Percentiles rank a stretch among this genome's conserved stretches.
Evolutionary conservation across 2,329 filamentous ascomycete genomes (phyloP).

Genomic region (Colletotrichum acutatum): DNA sequence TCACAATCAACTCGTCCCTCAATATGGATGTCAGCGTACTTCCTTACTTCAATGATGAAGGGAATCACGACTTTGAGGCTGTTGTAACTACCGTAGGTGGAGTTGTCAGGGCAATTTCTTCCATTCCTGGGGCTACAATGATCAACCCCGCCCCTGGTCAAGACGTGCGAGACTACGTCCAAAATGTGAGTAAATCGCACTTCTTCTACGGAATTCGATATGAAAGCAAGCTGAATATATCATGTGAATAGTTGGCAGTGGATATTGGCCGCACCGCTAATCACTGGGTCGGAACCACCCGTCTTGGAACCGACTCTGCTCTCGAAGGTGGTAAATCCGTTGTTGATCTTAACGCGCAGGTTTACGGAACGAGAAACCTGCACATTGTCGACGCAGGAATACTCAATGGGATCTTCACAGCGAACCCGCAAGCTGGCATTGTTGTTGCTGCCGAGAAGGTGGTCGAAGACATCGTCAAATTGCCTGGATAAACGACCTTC

Average conservation of each 20-base stretch:
- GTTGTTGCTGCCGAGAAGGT: not conserved
- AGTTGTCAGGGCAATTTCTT: not conserved
- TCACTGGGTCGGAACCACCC: not conserved
- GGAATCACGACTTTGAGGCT: not conserved
- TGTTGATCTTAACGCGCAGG: not conserved
- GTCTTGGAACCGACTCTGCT: not conserved
- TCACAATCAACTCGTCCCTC: not conserved
- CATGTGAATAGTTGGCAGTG: not conserved
- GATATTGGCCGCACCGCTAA: not conserved
- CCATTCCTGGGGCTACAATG: not conserved
- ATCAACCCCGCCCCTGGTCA: not conserved
- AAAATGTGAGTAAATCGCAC: not conserved
- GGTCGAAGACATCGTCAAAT: not conserved
- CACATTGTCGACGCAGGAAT: slow-evolving; percentile 40
- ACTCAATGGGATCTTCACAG: slow-evolving; percentile 3
- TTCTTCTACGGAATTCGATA: too few species aligned
- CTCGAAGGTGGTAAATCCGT: not conserved
- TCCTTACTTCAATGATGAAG: not conserved
- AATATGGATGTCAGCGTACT: not conserved
- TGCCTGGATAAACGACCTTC: not conserved
- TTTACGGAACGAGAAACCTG: slow-evolving; percentile 39
- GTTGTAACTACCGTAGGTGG: not conserved
- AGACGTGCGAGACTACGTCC: not conserved
- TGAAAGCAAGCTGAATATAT: too few species aligned
- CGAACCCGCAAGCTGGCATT: not conserved